Evolutionary conservation across 1,139 yeast species (phyloP).

Genomic region (Protomyces arabidopsidicola): DNA sequence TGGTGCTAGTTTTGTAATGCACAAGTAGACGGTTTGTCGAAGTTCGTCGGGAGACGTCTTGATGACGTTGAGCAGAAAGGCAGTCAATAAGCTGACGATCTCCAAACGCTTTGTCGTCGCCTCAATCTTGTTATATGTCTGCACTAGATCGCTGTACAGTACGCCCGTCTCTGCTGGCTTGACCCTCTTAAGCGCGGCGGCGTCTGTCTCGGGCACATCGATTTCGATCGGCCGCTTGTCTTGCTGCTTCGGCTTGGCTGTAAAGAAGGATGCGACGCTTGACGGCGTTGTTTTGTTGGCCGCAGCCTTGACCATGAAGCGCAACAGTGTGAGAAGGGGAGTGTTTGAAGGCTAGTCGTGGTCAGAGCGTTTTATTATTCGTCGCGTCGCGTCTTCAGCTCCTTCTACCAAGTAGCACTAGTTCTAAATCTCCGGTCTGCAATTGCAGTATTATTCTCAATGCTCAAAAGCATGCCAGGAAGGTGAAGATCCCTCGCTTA

Average conservation of each 20-base stretch:
- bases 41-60: conserved; percentile 30
- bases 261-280: neutral
- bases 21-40: conserved; percentile 32
- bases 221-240: neutral
- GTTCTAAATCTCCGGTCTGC: too few relatives aligned
- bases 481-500: too few relatives aligned
- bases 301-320: neutral
- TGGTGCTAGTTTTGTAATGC: conserved; percentile 82
- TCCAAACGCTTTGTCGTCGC: conserved; percentile 34
- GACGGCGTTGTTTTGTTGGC: neutral
- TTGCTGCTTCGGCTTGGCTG: neutral
- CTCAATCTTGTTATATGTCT: conserved; percentile 30
- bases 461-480: too few relatives aligned
- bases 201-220: neutral
- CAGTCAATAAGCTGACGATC: conserved; percentile 33
- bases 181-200: neutral
- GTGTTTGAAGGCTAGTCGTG: neutral
- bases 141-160: conserved; percentile 24
- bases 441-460: too few relatives aligned
- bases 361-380: too few relatives aligned
- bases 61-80: conserved; percentile 31
- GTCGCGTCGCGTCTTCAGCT: too few relatives aligned
- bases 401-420: too few relatives aligned
- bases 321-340: neutral
- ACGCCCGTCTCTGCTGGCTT: conserved; percentile 5